Base-by-base conservation (phyloP, 2,329 filamentous ascomycete genomes). In the Orbilia javanica region DNA sequence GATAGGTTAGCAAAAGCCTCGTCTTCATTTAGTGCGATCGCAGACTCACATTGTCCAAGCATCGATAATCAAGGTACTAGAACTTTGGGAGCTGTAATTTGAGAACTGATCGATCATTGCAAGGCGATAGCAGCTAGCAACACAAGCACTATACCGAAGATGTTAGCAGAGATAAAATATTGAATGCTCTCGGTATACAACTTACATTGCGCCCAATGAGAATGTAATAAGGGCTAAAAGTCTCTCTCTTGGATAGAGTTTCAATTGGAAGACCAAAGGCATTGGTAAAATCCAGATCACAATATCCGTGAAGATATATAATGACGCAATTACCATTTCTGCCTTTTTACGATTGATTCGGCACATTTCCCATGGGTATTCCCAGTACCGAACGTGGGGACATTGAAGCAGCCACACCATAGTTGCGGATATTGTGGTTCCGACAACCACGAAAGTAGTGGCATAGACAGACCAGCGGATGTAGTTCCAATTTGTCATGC, bases 401-500 rank as follows among this genome's bases (percentile, higher is more conserved):
- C 55, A 68, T 53, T 79, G 39, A 22, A 74, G 4, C 10, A 79
- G 20, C 36, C 57, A 74, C 6, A 71, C 22, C 2, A 70, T 31
- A 13, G 70, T 53, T 0, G 69, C 44, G 3, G 39, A 36, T 10
- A 74, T 0, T 0, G 75, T 62, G 50, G 67, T 79, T 31, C 53
- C 63, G 22, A 63, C 39, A 8, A 74, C 68, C 3, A 79, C 31
- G 7, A 55, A 20, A 18, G 70, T 46, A 1, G 75, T 79, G n/a
- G 53, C 48, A 3, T 53, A 69, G 18, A 79, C 75, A 11, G 69
- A 73, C 66, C 64, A 73, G n/a, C 65, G 69, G 10, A 79, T 74
- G 20, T 72, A 72, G 60, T 73, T 79, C 75, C 75, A 79, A 18
- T 66, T 74, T 27, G 75, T 79, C 75, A 79, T 79, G 18, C 65